Percentiles rank a stretch among this genome's conserved stretches.
Evolutionary conservation across 768 basidiomycete species (phyloP).

Genomic region (Lentinula sp.): DNA sequence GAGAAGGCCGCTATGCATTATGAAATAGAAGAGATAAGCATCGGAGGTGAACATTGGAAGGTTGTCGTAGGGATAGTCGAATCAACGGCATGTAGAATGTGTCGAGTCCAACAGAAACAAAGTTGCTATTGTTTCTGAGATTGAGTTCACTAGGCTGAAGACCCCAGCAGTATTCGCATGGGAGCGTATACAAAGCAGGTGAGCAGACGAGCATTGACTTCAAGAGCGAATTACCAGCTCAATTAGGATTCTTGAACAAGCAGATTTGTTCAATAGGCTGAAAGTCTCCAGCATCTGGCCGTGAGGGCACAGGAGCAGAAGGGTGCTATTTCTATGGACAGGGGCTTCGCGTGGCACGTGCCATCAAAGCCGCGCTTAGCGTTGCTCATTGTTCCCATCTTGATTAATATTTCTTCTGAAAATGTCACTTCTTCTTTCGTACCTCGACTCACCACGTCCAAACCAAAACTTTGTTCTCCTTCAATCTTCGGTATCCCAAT

Average conservation of each 20-base stretch:
- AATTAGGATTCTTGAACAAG: neutral
- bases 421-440: constrained; percentile 11
- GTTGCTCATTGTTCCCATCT: too few species aligned
- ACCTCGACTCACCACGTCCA: constrained; percentile 12
- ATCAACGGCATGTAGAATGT: neutral
- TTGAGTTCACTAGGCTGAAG: neutral
- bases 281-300: neutral
- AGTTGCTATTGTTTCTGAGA: neutral
- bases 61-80: neutral
- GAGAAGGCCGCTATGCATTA: neutral
- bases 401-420: constrained; percentile 7
- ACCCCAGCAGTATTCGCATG: neutral
- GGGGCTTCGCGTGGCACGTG: too few species aligned
- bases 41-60: neutral
- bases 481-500: constrained; percentile 56
- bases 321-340: too few species aligned
- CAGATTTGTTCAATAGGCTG: neutral
- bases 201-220: neutral
- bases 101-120: too few species aligned
- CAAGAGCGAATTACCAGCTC: neutral
- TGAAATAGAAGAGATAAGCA: neutral
- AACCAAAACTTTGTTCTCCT: constrained; percentile 43
- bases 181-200: neutral
- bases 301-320: too few species aligned
- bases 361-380: too few species aligned